phyloP scores from a whole-genome alignment of 345 rosid genomes.

The Citrus glauca region DNA sequence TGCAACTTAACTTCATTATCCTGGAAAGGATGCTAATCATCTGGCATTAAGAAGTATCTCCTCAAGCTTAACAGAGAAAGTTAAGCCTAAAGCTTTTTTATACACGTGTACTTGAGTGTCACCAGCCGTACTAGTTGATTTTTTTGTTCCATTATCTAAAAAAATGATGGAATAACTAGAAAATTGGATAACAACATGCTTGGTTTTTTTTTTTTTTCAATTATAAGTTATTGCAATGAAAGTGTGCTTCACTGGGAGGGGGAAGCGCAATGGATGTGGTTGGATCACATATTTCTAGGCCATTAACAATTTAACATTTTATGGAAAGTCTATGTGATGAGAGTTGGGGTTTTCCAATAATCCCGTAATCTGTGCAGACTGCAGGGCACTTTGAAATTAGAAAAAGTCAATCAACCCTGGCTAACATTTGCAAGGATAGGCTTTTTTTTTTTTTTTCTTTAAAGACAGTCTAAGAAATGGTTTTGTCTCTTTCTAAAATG shows the following conservation, averaged over 20 bases:
- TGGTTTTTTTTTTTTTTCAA: not conserved
- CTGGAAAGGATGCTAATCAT: not conserved
- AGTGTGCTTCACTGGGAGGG: not conserved
- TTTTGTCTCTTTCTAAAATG: not conserved
- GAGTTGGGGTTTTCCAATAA: not conserved
- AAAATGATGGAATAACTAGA: not conserved
- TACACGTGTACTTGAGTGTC: not conserved
- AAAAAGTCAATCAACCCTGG: not conserved
- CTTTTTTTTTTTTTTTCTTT: not conserved
- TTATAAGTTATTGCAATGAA: not conserved
- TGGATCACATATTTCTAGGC: not conserved
- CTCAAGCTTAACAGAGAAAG: not conserved
- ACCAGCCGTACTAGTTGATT: not conserved
- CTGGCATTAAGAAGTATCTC: not conserved
- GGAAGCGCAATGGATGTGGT: not conserved
- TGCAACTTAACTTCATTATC: not conserved
- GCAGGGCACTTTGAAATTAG: not conserved
- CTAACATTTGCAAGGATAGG: not conserved
- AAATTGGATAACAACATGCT: not conserved
- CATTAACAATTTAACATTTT: not conserved
- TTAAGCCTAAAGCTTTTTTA: not conserved
- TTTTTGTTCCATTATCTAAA: too few species aligned
- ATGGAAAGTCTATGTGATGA: not conserved
- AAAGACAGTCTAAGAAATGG: not conserved
- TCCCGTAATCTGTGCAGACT: not conserved